Conservation (phyloP, 805 yeast species). For the Lipomyces chichibuensis region DNA sequence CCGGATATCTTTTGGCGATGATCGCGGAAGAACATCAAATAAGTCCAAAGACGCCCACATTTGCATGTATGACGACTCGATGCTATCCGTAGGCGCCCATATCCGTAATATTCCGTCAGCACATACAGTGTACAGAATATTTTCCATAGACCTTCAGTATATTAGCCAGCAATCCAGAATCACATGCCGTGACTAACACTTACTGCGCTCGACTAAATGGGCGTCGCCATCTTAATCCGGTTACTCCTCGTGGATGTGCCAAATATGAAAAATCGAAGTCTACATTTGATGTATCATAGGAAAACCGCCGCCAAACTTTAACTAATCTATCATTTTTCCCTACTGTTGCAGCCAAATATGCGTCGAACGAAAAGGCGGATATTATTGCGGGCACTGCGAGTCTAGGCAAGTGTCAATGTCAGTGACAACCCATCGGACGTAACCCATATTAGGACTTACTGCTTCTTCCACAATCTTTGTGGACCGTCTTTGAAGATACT, state of each 20-base stretch:
- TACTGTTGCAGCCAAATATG: constrained; percentile 65
- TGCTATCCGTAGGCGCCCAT: constrained; percentile 52
- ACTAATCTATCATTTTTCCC: constrained; percentile 66
- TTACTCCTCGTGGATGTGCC: constrained; percentile 64
- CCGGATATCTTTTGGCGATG: constrained; percentile 19
- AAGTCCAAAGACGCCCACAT: constrained; percentile 57
- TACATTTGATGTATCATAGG: constrained; percentile 61
- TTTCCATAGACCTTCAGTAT: constrained; percentile 44
- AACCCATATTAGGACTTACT: constrained; percentile 11
- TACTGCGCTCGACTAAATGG: constrained; percentile 44
- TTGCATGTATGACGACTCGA: constrained; percentile 42
- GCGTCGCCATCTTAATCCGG: constrained; percentile 61
- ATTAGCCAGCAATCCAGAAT: background rate
- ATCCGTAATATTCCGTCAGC: constrained; percentile 62
- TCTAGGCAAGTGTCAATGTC: constrained; percentile 50
- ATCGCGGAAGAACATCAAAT: constrained; percentile 33
- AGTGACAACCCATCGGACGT: background rate
- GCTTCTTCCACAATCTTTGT: constrained; percentile 27
- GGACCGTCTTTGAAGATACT: constrained; percentile 27
- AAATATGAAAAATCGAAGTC: constrained; percentile 70
- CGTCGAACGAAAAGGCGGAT: constrained; percentile 66
- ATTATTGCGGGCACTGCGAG: constrained; percentile 66
- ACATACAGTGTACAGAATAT: constrained; percentile 66
- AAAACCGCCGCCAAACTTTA: constrained; percentile 76
- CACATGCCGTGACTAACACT: background rate